Evolutionary conservation across 441 rosid species (phyloP).

Genomic region (Adansonia grandidieri): DNA sequence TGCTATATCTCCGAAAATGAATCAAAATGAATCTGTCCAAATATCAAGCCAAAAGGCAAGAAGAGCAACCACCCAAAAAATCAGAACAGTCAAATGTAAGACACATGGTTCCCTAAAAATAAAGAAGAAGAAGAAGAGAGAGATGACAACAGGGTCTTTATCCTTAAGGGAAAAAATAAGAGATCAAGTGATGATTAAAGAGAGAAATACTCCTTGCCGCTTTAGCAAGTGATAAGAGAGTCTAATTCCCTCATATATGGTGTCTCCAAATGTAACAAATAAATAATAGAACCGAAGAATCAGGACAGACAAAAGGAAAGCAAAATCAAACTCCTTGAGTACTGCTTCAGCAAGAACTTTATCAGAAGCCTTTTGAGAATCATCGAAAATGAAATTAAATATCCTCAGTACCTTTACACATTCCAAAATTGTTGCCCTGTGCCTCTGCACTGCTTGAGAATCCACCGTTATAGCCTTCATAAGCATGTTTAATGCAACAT

Average conservation of each 20-base stretch:
- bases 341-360: constrained; percentile 8
- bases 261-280: neutral
- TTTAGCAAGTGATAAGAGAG: constrained; percentile 4
- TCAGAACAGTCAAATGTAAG: neutral
- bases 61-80: neutral
- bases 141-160: neutral
- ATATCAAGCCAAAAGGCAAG: constrained; percentile 1
- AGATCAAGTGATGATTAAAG: neutral
- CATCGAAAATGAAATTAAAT: constrained; percentile 31
- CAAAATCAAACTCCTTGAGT: constrained; percentile 9
- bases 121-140: neutral
- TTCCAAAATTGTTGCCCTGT: constrained; percentile 93
- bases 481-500: constrained; percentile 97
- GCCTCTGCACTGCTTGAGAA: constrained; percentile 98
- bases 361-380: constrained; percentile 20
- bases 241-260: neutral
- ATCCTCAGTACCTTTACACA: constrained; percentile 80
- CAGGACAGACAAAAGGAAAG: neutral
- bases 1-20: neutral
- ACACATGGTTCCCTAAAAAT: neutral
- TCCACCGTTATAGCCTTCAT: constrained; percentile 94
- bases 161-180: neutral
- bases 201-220: neutral
- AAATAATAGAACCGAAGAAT: constrained; percentile 1
- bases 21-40: neutral